Conservation (phyloP, 441 rosid genomes). For the Pelargonium cotyledonis region DNA sequence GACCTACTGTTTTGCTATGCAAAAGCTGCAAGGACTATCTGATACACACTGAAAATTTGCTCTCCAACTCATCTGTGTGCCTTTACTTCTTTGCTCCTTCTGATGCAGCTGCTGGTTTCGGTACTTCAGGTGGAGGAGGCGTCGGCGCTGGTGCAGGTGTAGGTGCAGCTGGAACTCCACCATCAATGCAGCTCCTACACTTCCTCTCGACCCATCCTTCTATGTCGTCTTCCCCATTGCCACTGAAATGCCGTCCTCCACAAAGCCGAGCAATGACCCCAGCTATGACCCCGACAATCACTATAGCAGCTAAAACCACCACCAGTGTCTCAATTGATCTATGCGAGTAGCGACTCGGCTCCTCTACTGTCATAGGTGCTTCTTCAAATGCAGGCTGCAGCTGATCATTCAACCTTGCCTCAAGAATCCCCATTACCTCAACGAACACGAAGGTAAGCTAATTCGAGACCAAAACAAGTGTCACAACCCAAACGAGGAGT, state of each 20-base stretch:
- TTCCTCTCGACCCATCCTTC: constrained; percentile 89
- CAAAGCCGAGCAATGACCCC: constrained; percentile 72
- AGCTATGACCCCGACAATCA: constrained; percentile 61
- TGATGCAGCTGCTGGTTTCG: constrained; percentile 29
- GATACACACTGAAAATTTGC: not conserved
- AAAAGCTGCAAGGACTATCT: not conserved
- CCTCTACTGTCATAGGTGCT: constrained; percentile 34
- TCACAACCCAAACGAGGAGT: constrained; percentile 1
- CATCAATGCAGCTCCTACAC: constrained; percentile 83
- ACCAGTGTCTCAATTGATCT: constrained; percentile 75
- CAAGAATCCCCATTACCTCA: constrained; percentile 25
- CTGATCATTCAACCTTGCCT: constrained; percentile 34
- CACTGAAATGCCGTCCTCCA: constrained; percentile 66
- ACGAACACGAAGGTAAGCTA: constrained; percentile 19
- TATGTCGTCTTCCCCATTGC: constrained; percentile 65
- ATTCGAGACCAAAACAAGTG: not conserved
- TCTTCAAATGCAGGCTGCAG: constrained; percentile 32
- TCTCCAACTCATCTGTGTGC: not conserved
- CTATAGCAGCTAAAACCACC: constrained; percentile 73
- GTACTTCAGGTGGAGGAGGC: constrained; percentile 23
- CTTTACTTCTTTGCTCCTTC: constrained; percentile 42
- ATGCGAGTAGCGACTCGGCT: constrained; percentile 37
- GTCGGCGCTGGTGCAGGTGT: constrained; percentile 27
- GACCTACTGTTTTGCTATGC: not conserved
- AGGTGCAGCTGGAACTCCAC: constrained; percentile 47